Evolutionary conservation across 1,284 basidiomycete genomes (phyloP), one percentile per base, ranked within the genome.

Genomic region (Cerioporus squamosus): DNA sequence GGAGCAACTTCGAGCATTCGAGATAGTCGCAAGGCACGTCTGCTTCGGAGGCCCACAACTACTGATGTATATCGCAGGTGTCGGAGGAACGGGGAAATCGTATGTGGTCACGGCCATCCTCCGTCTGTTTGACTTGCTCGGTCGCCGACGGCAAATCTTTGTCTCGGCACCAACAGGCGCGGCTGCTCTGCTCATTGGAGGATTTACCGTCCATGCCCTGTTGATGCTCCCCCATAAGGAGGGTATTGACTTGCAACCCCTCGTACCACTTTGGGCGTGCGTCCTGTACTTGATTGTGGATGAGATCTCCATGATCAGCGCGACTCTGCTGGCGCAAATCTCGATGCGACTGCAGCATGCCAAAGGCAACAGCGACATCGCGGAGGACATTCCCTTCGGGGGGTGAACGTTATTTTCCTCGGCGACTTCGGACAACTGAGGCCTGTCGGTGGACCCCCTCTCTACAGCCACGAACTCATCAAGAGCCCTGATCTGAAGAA

Each of bases 31-130:
- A 10, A 18, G 40, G 20, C 56, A 60, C 51, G 33, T 53, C 3
- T 14, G 42, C 2, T 6, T 23, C 15, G 38, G 56, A 4, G 24
- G 17, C 1, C 51, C 56, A 5, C 62, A 64, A 38, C 29, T 64
- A 24, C 26, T 61, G 10, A 47, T 62, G 51, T 58, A 60, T 23
- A 50, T 66, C 4, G 44, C 57, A 1, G 65, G 65, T 1, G 56
- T 66, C 0, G 63, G 65, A 1, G 65, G 63, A 10, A 64, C 65
- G 0, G 65, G 65, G 3, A 66, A 66, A 29, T 56, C 55, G 2
- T 58, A 66, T 24, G 53, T 66, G 0, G 59, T 66, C 15, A 48
- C 55, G 0, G 55, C 65, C 2, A 46, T 66, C 17, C 18, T 40
- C 0, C 29, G 52, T 1, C 15, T 57, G 8, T 59, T 57, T 17